Evolutionary conservation across 2,329 filamentous ascomycete genomes (phyloP).

Genomic region (Arthrobotrys sphaeroides): DNA sequence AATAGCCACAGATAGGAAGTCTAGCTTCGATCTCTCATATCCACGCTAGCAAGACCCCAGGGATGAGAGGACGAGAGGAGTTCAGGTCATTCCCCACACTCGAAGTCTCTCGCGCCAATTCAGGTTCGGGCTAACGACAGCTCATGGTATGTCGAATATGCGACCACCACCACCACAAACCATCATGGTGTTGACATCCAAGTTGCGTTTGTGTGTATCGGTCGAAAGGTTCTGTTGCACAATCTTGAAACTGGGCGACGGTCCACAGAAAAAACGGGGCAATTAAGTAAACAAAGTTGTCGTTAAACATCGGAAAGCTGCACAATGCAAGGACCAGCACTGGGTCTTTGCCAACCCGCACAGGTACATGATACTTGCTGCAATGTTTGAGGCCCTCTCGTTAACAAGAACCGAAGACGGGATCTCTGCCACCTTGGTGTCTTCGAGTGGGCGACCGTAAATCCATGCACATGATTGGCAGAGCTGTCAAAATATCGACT

Average conservation of each 20-base stretch:
- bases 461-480: conserved; percentile 33
- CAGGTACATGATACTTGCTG: conserved; percentile 39
- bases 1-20: conserved; percentile 53
- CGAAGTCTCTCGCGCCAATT: neutral
- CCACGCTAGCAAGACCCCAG: conserved; percentile 35
- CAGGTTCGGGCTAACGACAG: too few relatives aligned
- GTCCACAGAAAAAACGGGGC: conserved; percentile 5
- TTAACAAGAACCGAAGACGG: conserved; percentile 52
- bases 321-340: conserved; percentile 47
- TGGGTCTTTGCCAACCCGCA: conserved; percentile 28
- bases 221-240: conserved; percentile 47
- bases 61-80: conserved; percentile 36
- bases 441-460: neutral
- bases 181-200: too few relatives aligned
- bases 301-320: conserved; percentile 28
- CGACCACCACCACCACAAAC: neutral
- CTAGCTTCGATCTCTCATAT: conserved; percentile 51
- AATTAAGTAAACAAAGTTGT: conserved; percentile 6
- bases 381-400: conserved; percentile 38
- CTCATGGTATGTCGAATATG: neutral
- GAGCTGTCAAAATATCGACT: conserved; percentile 30
- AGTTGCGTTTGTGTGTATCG: conserved; percentile 1
- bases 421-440: conserved; percentile 42
- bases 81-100: conserved; percentile 23
- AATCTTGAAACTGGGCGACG: conserved; percentile 51